Evolutionary conservation across 805 yeast species (phyloP).

Genomic region (Starmerella stellata): DNA sequence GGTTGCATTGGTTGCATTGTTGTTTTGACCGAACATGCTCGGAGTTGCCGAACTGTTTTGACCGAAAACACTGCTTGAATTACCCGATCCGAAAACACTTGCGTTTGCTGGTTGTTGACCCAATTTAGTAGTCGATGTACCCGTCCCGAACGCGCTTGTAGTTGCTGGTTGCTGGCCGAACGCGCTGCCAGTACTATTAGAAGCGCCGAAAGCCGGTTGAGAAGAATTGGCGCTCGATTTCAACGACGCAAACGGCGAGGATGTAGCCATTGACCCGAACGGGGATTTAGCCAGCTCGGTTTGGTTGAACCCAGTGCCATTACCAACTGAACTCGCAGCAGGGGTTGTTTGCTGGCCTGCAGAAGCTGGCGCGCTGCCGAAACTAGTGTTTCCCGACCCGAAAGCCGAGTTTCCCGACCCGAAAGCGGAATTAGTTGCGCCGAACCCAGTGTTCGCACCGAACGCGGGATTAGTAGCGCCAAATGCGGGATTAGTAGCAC

Average conservation of each 20-base stretch:
- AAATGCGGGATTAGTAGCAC: slow-evolving; percentile 8
- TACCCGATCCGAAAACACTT: too few relatives aligned
- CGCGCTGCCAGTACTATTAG: too few relatives aligned
- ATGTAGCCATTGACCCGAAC: slow-evolving; percentile 3
- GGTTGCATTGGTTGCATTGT: too few relatives aligned
- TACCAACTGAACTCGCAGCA: neutral
- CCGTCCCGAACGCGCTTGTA: too few relatives aligned
- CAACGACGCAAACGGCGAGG: slow-evolving; percentile 2
- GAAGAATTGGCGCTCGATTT: too few relatives aligned
- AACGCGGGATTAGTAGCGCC: slow-evolving; percentile 10
- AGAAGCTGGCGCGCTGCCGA: slow-evolving; percentile 9
- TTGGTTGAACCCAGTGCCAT: neutral
- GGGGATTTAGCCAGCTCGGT: neutral
- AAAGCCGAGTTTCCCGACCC: slow-evolving; percentile 18
- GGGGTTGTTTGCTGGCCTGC: neutral
- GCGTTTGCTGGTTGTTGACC: too few relatives aligned
- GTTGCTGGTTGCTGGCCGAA: too few relatives aligned
- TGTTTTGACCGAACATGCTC: too few relatives aligned
- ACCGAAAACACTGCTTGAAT: too few relatives aligned
- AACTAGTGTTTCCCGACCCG: slow-evolving; percentile 17
- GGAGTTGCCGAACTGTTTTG: too few relatives aligned
- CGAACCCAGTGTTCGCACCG: slow-evolving; percentile 11
- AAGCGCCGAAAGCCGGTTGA: too few relatives aligned
- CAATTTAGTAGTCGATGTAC: too few relatives aligned
- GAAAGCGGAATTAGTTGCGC: slow-evolving; percentile 15